Conservation (phyloP, 768 basidiomycete genomes). For the Agaricus bisporus region DNA sequence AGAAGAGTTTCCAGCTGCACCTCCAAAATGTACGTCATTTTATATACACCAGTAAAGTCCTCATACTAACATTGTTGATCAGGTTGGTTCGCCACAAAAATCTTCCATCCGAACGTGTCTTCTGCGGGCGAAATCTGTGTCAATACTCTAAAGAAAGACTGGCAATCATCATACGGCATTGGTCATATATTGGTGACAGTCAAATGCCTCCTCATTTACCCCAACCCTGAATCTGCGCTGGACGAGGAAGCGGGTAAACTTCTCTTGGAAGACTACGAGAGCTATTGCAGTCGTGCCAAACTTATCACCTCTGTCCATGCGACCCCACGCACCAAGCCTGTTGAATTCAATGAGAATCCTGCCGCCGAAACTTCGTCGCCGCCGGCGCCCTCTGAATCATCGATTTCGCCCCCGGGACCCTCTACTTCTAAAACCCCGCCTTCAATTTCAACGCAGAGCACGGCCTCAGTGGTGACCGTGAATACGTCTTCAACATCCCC, state of each 20-base stretch:
- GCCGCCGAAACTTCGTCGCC: slow-evolving; percentile 5
- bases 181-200: slow-evolving; percentile 88
- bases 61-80: background rate
- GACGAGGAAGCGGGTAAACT: slow-evolving; percentile 96
- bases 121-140: slow-evolving; percentile 90
- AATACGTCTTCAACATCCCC: slow-evolving; percentile 18
- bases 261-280: slow-evolving; percentile 82
- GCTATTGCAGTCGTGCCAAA: slow-evolving; percentile 79
- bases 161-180: slow-evolving; percentile 90
- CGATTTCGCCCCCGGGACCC: slow-evolving; percentile 17
- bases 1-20: slow-evolving; percentile 88
- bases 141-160: slow-evolving; percentile 95
- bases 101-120: slow-evolving; percentile 97
- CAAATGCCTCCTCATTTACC: slow-evolving; percentile 93
- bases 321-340: slow-evolving; percentile 67
- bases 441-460: slow-evolving; percentile 14
- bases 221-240: slow-evolving; percentile 92
- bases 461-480: slow-evolving; percentile 15
- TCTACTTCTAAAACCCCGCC: slow-evolving; percentile 15
- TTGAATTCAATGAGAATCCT: slow-evolving; percentile 57
- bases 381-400: slow-evolving; percentile 8
- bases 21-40: slow-evolving; percentile 77
- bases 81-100: slow-evolving; percentile 93
- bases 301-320: slow-evolving; percentile 92
- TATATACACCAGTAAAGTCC: background rate